These are phyloP conservation scores for Pseudogymnoascus sp. DNA, from an alignment of 2,329 filamentous ascomycete species.

Conservation along the genomic window DNA sequence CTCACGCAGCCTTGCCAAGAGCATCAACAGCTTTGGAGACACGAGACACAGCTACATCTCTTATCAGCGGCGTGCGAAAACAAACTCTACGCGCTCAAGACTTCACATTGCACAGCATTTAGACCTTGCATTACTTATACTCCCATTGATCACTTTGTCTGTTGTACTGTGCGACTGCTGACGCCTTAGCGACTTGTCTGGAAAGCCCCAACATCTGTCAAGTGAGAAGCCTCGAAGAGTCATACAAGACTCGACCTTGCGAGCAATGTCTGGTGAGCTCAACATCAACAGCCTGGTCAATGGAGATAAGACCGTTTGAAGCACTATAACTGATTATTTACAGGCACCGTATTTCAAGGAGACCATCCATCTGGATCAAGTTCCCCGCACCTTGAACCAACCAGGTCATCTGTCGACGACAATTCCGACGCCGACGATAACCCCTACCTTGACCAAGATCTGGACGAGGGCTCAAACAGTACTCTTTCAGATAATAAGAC, in stretches of 20 bases:
- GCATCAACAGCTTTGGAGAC: not conserved
- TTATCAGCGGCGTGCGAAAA: conserved; percentile 1
- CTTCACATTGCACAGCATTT: not conserved
- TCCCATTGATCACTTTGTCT: not conserved
- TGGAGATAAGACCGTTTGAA: not conserved
- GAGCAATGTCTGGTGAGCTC: conserved; percentile 3
- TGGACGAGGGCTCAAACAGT: conserved; percentile 3
- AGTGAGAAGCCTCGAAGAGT: not conserved
- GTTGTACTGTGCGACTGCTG: not conserved
- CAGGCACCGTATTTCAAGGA: not conserved
- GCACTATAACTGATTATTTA: not conserved
- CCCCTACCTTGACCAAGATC: conserved; percentile 13
- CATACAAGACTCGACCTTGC: not conserved
- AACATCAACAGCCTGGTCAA: not conserved
- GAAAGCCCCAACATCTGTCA: not conserved
- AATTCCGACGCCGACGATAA: conserved; percentile 17
- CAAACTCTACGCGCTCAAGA: conserved; percentile 2
- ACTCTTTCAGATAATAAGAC: conserved; percentile 9
- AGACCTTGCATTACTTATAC: not conserved
- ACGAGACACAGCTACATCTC: not conserved
- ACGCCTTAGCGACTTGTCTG: not conserved
- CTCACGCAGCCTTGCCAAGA: conserved; percentile 6
- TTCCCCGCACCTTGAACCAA: conserved; percentile 2
- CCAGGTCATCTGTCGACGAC: conserved; percentile 5
- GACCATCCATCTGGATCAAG: not conserved